Base-by-base conservation (phyloP, 176 grass and related monocot genomes). In the Pontederia paniculata region DNA sequence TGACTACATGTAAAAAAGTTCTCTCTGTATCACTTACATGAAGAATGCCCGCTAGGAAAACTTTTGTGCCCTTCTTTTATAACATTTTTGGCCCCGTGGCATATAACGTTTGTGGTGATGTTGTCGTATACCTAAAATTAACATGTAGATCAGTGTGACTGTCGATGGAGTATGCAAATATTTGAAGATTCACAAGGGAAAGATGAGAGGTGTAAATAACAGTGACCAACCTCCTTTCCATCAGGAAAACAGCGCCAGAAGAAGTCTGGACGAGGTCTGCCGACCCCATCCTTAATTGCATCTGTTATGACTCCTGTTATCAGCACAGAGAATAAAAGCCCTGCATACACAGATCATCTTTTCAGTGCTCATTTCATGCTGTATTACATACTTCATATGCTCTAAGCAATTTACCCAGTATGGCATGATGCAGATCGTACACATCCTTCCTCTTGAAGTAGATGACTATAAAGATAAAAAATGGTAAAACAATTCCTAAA, bases 201-300 rank as follows among this genome's bases (percentile, higher is more conserved):
- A 74, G 60, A 78, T 14, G 48, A 64, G 52, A 67, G 45, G 10
- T 41, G 44, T 22, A 1, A 60, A 23, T 42, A 20, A 12, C 44
- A 48, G 56, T 61, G 15, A 46, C 57, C 60, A 66, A 98, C 93
- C 68, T 77, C 93, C 60, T 75, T 91, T 63, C 93, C 93, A 84
- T 98, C 77, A 63, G 93, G 93, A 75, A 98, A 98, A 78, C 93
- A 97, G 9, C 86, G 86, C 93, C 91, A 97, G 68, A 88, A 97
- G 73, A 97, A 97, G 81, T 90, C 91, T 44, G 91, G 86, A 12
- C 91, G 86, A 54, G 91, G 91, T 53, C 91, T 67, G 15, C 93
- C 93, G 64, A 91, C 86, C 42, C 74, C 86, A 79, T 91, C 93
- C 77, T 98, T 98, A 64, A 98, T 88, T 23, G 86, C 86, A 79